Conservation (phyloP, 169 alveolate genomes). For the Sarcocystis neurona region DNA sequence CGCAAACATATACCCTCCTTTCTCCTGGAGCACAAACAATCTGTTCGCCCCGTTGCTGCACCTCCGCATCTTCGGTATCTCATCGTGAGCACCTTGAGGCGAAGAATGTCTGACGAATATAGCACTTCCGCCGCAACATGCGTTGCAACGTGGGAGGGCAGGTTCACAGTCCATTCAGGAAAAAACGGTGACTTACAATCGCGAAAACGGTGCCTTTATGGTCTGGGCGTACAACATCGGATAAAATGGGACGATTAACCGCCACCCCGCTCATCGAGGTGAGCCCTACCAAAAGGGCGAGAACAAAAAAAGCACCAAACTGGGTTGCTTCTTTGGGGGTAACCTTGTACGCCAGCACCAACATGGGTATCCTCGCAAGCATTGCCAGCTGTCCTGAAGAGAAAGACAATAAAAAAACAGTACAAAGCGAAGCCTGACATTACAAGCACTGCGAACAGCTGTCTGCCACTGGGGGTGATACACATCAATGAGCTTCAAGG, state of each 20-base stretch:
- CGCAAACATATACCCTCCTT: no score
- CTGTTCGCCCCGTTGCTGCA: no score
- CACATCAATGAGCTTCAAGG: no score
- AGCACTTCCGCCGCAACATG: no score
- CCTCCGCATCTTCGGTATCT: no score
- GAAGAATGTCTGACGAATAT: no score
- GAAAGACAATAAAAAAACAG: constrained; percentile 13
- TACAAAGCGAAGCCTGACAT: constrained; percentile 52
- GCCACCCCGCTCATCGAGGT: constrained; percentile 90
- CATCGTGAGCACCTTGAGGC: no score
- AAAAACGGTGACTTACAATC: constrained; percentile 68
- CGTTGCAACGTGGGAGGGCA: not conserved
- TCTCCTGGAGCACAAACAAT: no score
- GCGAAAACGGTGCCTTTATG: constrained; percentile 87
- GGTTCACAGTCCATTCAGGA: not conserved
- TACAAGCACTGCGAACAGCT: no score
- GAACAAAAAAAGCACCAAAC: constrained; percentile 61
- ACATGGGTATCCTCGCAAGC: constrained; percentile 74
- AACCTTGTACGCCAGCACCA: constrained; percentile 75
- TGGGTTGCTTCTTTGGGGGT: constrained; percentile 69
- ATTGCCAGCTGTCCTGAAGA: constrained; percentile 73
- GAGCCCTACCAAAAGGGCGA: constrained; percentile 81
- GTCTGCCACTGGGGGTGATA: no score
- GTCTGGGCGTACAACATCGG: constrained; percentile 88
- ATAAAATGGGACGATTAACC: constrained; percentile 86